These are phyloP conservation scores for Phialophora tarda DNA, from an alignment of 2,329 filamentous ascomycete species.

Conservation along the genomic window DNA sequence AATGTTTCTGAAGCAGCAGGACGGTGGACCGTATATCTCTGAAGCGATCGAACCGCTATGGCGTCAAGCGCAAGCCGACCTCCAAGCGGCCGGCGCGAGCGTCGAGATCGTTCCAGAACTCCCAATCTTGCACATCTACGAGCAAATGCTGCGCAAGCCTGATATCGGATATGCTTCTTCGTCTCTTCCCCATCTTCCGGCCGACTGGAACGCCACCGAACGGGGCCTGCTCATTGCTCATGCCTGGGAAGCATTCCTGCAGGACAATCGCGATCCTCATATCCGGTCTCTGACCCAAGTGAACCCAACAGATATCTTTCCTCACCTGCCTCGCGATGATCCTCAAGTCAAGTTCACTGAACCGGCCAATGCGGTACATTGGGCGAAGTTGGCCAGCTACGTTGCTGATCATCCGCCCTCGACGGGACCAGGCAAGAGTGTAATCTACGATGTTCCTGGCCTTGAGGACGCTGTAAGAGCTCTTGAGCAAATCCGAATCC, in stretches of 20 bases:
- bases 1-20: constrained; percentile 33
- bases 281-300: constrained; percentile 50
- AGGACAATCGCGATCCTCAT: constrained; percentile 43
- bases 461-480: constrained; percentile 21
- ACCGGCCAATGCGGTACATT: constrained; percentile 29
- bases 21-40: constrained; percentile 22
- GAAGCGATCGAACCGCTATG: constrained; percentile 38
- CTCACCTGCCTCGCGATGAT: constrained; percentile 33
- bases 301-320: constrained; percentile 52
- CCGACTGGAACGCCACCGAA: constrained; percentile 56
- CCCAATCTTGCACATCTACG: constrained; percentile 43
- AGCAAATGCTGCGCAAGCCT: constrained; percentile 9
- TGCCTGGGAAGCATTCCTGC: constrained; percentile 60
- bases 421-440: constrained; percentile 6
- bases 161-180: constrained; percentile 35
- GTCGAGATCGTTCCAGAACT: constrained; percentile 44
- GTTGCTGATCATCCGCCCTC: neutral
- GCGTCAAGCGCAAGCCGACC: constrained; percentile 40
- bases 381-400: constrained; percentile 23
- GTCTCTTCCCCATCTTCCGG: constrained; percentile 45
- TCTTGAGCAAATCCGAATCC: constrained; percentile 28
- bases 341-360: constrained; percentile 29
- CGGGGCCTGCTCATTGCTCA: constrained; percentile 57
- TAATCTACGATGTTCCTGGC: constrained; percentile 24
- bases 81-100: constrained; percentile 45